phyloP scores from a whole-genome alignment of 495 filamentous ascomycete species.

The Xylaria venustula region DNA sequence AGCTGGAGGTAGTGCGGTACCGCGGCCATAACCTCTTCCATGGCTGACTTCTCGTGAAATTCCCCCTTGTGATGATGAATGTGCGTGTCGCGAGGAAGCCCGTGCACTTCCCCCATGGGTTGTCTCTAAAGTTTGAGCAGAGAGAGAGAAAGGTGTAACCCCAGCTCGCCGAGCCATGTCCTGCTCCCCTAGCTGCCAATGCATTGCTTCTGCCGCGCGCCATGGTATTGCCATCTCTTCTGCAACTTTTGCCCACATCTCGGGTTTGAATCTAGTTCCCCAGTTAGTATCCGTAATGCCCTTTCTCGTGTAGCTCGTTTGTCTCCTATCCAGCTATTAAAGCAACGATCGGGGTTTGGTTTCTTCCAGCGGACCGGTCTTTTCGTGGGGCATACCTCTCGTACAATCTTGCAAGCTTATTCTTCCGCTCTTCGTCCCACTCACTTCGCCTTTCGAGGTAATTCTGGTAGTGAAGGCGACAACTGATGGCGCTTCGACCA shows the following conservation, averaged over 20 bases:
- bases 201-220: conserved; percentile 95
- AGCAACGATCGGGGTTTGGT: neutral
- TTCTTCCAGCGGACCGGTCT: neutral
- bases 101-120: conserved; percentile 43
- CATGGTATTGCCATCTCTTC: conserved; percentile 96
- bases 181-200: conserved; percentile 91
- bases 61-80: conserved; percentile 50
- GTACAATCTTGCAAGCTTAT: conserved; percentile 90
- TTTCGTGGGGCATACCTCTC: conserved; percentile 68
- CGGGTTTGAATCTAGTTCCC: conserved; percentile 79
- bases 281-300: conserved; percentile 4
- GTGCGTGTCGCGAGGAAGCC: conserved; percentile 37
- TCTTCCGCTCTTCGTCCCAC: conserved; percentile 97
- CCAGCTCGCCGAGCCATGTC: conserved; percentile 93
- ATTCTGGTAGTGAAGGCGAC: conserved; percentile 94
- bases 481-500: conserved; percentile 88
- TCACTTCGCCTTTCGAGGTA: conserved; percentile 87
- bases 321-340: neutral
- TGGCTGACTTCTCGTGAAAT: conserved; percentile 36
- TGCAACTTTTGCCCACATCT: conserved; percentile 94
- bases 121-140: conserved; percentile 58
- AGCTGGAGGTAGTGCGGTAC: conserved; percentile 14
- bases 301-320: neutral
- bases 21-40: conserved; percentile 36
- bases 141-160: conserved; percentile 73